Conservation (phyloP, 1,284 basidiomycete genomes). For the Boletus smithii region DNA sequence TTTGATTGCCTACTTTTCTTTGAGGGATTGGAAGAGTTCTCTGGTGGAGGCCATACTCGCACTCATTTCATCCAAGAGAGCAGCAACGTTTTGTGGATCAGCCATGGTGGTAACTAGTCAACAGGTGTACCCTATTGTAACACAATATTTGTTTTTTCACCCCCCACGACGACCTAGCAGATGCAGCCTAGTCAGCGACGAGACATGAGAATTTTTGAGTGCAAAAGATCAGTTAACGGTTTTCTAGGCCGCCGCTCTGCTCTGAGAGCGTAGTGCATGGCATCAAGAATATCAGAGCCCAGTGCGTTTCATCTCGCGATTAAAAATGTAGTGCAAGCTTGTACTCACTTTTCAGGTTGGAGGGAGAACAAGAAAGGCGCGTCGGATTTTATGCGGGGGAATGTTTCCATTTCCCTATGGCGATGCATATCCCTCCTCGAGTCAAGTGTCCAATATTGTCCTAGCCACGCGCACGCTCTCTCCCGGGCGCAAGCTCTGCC, state of each 20-base stretch:
- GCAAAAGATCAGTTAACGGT: conserved; percentile 70
- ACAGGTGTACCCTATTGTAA: too few species aligned
- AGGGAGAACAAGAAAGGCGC: background rate
- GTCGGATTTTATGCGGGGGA: background rate
- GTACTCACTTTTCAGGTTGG: background rate
- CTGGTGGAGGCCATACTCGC: conserved; percentile 60
- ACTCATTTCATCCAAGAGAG: conserved; percentile 61
- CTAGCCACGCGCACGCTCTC: background rate
- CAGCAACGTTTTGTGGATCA: conserved; percentile 32
- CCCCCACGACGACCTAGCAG: conserved; percentile 2
- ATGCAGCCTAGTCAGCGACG: conserved; percentile 10
- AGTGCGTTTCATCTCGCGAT: conserved; percentile 77
- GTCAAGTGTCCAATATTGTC: conserved; percentile 19
- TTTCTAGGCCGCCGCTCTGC: conserved; percentile 82
- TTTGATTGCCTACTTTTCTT: conserved; percentile 47
- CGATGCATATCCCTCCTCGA: conserved; percentile 6
- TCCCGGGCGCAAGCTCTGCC: conserved; percentile 7
- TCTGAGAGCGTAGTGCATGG: conserved; percentile 66
- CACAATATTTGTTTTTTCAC: too few species aligned
- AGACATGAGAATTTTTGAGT: background rate
- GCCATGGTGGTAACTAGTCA: conserved; percentile 15
- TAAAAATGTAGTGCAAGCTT: background rate
- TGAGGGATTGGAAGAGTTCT: conserved; percentile 50
- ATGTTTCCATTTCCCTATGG: background rate
- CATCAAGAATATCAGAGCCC: conserved; percentile 78